Evolutionary conservation across 768 basidiomycete genomes (phyloP).

Genomic region (Tylopilus intermedius): DNA sequence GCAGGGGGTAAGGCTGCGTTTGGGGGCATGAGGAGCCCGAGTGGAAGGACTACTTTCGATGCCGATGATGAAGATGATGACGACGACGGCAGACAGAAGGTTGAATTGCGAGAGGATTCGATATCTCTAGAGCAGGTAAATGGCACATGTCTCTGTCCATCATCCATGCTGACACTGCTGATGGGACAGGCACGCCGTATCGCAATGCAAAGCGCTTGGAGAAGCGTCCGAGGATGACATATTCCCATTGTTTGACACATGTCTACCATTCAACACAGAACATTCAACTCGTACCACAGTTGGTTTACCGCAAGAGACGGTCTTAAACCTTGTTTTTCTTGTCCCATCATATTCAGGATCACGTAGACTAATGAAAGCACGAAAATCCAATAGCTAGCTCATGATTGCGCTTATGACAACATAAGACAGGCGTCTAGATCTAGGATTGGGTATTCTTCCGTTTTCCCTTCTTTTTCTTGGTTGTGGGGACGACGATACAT

Average conservation of each 20-base stretch:
- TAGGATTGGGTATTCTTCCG: conserved; percentile 17
- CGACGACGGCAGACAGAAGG: conserved; percentile 59
- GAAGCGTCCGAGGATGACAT: conserved; percentile 53
- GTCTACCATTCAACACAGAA: background rate
- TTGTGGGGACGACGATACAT: background rate
- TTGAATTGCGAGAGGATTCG: conserved; percentile 75
- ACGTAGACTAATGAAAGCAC: conserved; percentile 25
- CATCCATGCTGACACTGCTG: conserved; percentile 4
- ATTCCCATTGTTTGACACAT: conserved; percentile 10
- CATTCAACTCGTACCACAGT: conserved; percentile 2
- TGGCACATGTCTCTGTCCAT: background rate
- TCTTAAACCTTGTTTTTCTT: conserved; percentile 7
- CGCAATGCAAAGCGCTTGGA: conserved; percentile 88
- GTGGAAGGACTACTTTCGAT: conserved; percentile 36
- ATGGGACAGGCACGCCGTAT: conserved; percentile 66
- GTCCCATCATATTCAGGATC: conserved; percentile 15
- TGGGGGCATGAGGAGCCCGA: conserved; percentile 59
- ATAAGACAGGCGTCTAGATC: conserved; percentile 5
- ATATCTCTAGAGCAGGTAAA: conserved; percentile 91
- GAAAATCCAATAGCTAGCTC: conserved; percentile 7
- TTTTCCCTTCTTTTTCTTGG: conserved; percentile 20
- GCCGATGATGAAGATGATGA: conserved; percentile 77
- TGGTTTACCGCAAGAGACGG: conserved; percentile 9
- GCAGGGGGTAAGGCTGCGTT: conserved; percentile 82
- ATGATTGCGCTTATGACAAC: background rate